Percentiles rank a stretch among this genome's conserved stretches.
phyloP scores from a whole-genome alignment of 768 basidiomycete species.

The Pleurotus salmoneostramineus region DNA sequence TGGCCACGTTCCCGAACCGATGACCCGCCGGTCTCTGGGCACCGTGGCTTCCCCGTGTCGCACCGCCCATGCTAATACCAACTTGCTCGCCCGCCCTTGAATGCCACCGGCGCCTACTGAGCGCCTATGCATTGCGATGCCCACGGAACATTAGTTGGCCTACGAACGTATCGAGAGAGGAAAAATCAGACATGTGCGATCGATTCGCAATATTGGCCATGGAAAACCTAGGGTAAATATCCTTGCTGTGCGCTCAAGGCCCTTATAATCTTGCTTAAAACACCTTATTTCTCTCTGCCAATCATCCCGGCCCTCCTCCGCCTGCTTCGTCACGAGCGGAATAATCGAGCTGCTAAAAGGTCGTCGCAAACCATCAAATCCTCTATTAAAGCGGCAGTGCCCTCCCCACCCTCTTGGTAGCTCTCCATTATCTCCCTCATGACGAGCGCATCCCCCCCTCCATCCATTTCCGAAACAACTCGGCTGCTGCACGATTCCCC shows the following conservation, averaged over 20 bases:
- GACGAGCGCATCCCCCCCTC: constrained; percentile 41
- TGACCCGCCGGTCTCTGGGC: no score
- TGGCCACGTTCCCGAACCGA: no score
- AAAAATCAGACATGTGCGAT: constrained; percentile 4
- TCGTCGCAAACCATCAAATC: constrained; percentile 10
- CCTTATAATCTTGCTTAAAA: constrained; percentile 2
- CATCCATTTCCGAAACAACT: constrained; percentile 37
- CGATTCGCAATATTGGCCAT: neutral
- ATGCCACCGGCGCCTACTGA: no score
- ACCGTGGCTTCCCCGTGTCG: no score
- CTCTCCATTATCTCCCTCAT: constrained; percentile 30
- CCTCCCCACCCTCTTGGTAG: constrained; percentile 10
- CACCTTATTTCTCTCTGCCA: neutral
- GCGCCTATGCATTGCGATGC: constrained; percentile 2
- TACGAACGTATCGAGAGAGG: constrained; percentile 4
- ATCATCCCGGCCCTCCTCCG: neutral
- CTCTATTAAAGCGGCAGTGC: constrained; percentile 19
- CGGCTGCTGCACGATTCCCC: constrained; percentile 48
- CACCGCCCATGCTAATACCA: no score
- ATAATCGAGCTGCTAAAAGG: constrained; percentile 6
- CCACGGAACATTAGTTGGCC: constrained; percentile 9
- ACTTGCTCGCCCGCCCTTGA: no score
- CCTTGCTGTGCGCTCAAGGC: constrained; percentile 3
- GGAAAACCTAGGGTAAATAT: constrained; percentile 3
- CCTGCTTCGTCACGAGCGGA: constrained; percentile 7